Base-by-base conservation (phyloP, 805 yeast species). In the Yamadazyma ubonensis region DNA sequence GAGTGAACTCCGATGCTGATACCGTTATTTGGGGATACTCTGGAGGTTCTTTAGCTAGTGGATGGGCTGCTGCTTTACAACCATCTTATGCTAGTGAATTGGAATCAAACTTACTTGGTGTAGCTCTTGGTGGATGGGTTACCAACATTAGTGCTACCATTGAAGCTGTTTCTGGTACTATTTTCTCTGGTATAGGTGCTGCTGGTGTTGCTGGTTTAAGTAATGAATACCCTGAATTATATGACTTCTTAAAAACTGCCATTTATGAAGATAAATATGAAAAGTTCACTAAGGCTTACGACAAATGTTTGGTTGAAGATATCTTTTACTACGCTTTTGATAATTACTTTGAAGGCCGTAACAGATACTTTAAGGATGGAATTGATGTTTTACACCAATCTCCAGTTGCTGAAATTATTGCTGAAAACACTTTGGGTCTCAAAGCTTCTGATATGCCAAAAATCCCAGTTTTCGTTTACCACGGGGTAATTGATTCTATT, bases 1-100 rank as follows among this genome's bases (percentile, higher is more conserved):
- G 59, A 2, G 22, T 57, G 9, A 26, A 42, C 2, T 9, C 42
- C 4, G 47, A 49, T 38, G 59, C 59, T 9, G 43, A 48, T 16
- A 46, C 54, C 3, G 49, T 46, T 9, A 21, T 65, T 33, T 63
- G 63, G 63, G 72, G 72, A 0, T 67, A 59, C 38, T 61, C 67
- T 3, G 72, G 72, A n/a, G 71, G 70, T 7, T 52, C 67, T 1
- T 42, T 65, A 21, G 67, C 71, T 10, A 38, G 63, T 12, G 57
- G 63, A 5, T 67, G 71, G 71, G 70, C 69, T 10, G 59, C 65
- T 3, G 53, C 60, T 6, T 45, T 63, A 19, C 68, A 61, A 42
- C 69, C 69, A 8, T 34, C 44, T 1, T 66, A 66, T 41, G 70
- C 71, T 4, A 63, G 65, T 2, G 71, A 67, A 46, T 44, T 51